A percentile compares a stretch with the other conserved stretches of the same genome.
Evolutionary conservation across 257 asterid genomes (phyloP).

Genomic region (Solanum commersonii): DNA sequence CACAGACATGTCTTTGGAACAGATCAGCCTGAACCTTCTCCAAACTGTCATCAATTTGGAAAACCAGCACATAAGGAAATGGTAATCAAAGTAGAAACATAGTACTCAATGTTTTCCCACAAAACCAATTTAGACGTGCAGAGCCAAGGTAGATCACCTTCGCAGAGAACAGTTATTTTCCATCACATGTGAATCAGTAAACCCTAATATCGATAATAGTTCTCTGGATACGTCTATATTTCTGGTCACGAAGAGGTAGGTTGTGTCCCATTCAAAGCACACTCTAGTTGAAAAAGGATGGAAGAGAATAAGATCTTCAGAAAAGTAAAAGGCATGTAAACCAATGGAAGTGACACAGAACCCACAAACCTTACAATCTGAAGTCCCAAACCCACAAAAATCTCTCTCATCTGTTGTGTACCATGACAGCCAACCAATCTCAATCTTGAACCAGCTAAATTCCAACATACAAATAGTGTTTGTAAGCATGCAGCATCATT

Average conservation of each 20-base stretch:
- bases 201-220: constrained; percentile 20
- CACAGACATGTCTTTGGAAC: constrained; percentile 22
- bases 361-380: constrained; percentile 29
- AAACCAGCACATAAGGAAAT: constrained; percentile 1
- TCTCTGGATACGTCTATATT: constrained; percentile 21
- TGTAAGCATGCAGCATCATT: neutral
- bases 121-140: neutral
- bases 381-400: constrained; percentile 37
- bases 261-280: constrained; percentile 18
- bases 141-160: constrained; percentile 26
- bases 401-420: constrained; percentile 20
- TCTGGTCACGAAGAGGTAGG: constrained; percentile 34
- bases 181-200: constrained; percentile 14
- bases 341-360: neutral
- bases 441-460: constrained; percentile 24
- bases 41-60: constrained; percentile 21
- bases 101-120: neutral
- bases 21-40: constrained; percentile 32
- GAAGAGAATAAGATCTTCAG: constrained; percentile 3
- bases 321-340: neutral
- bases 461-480: neutral
- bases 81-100: neutral
- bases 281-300: constrained; percentile 15
- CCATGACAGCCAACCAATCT: constrained; percentile 25
- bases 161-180: constrained; percentile 13